These are phyloP conservation scores for Plasmodium gallinaceum DNA, from an alignment of 169 alveolate genomes.

Conservation along the genomic window DNA sequence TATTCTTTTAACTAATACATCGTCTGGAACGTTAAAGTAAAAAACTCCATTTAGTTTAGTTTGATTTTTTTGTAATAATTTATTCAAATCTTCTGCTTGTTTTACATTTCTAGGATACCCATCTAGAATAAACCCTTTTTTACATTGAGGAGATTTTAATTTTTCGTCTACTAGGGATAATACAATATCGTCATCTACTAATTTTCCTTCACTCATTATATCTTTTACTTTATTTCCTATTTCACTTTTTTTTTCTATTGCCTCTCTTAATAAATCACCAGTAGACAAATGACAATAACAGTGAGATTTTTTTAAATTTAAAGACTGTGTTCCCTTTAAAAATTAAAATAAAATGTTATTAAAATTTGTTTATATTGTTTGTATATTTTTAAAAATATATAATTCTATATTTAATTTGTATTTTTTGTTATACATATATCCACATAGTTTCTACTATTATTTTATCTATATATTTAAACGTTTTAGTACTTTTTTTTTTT, in stretches of 20 bases:
- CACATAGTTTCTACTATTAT: not conserved
- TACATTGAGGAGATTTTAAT: slow-evolving; percentile 90
- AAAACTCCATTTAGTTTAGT: slow-evolving; percentile 87
- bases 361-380: not conserved
- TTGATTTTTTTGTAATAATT: slow-evolving; percentile 76
- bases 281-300: slow-evolving; percentile 88
- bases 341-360: slow-evolving; percentile 1
- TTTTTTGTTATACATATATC: not conserved
- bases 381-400: slow-evolving; percentile 7
- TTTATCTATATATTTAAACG: not conserved
- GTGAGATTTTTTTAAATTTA: slow-evolving; percentile 78
- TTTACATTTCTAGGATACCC: slow-evolving; percentile 96
- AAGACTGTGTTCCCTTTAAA: slow-evolving; percentile 85
- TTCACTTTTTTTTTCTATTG: slow-evolving; percentile 83
- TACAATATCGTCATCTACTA: slow-evolving; percentile 93
- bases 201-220: slow-evolving; percentile 92
- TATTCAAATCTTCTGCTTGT: slow-evolving; percentile 91
- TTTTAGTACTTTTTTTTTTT: not conserved
- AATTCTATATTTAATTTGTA: too few relatives aligned
- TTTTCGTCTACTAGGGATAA: slow-evolving; percentile 90
- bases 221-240: slow-evolving; percentile 90
- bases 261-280: slow-evolving; percentile 81
- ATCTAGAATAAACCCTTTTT: slow-evolving; percentile 94
- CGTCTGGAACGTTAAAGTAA: slow-evolving; percentile 92
- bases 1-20: slow-evolving; percentile 91